These are phyloP conservation scores for Acer campestre DNA, from an alignment of 345 rosid genomes.

Conservation along the genomic window DNA sequence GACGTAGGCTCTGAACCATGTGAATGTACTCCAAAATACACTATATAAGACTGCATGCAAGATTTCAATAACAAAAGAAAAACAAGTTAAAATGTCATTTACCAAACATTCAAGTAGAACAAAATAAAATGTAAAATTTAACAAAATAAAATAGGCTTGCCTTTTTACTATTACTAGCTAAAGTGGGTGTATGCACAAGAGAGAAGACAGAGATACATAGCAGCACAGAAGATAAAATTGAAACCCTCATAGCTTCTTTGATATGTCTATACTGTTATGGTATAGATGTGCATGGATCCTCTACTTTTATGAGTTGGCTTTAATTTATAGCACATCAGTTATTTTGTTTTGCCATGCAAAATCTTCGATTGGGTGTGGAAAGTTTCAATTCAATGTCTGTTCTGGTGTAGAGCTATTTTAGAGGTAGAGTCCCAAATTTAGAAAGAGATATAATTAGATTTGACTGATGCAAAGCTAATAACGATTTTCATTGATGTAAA, in stretches of 20 bases:
- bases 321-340: no score
- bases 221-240: constrained; percentile 19
- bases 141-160: constrained; percentile 20
- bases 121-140: neutral
- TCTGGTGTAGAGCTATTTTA: no score
- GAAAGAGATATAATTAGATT: no score
- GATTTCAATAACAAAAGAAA: neutral
- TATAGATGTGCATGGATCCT: neutral
- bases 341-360: no score
- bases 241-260: constrained; percentile 33
- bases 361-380: no score
- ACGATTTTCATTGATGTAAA: no score
- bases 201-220: constrained; percentile 31
- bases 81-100: neutral
- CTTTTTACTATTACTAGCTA: constrained; percentile 38
- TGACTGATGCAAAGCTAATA: no score
- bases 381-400: no score
- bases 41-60: constrained; percentile 28
- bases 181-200: constrained; percentile 33
- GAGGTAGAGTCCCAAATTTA: no score
- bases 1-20: neutral
- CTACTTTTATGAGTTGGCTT: no score
- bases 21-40: constrained; percentile 34
- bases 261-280: neutral
- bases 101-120: no score